phyloP scores from a whole-genome alignment of 129 eudicot species.

The Scalesia atractyloides region DNA sequence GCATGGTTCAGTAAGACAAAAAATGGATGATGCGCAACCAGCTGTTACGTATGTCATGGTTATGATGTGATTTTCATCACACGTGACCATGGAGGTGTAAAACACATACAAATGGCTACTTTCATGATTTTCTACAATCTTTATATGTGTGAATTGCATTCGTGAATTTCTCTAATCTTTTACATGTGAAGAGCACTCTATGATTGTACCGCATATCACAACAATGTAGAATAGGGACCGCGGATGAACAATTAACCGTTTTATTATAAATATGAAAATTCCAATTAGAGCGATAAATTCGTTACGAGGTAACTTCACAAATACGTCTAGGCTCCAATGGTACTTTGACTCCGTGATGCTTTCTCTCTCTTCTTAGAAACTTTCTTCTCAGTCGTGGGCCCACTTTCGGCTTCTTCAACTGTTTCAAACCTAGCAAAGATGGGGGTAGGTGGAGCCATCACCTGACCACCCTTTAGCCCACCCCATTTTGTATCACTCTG shows the following conservation, averaged over 20 bases:
- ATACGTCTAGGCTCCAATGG: slow-evolving; percentile 40
- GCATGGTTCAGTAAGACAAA: too few species aligned
- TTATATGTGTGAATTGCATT: background rate
- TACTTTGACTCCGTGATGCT: slow-evolving; percentile 34
- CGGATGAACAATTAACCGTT: background rate
- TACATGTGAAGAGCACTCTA: background rate
- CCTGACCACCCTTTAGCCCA: slow-evolving; percentile 76
- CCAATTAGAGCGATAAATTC: background rate
- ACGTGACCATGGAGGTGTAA: background rate
- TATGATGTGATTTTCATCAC: background rate
- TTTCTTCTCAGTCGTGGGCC: slow-evolving; percentile 43
- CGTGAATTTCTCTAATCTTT: too few species aligned
- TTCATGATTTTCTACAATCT: background rate
- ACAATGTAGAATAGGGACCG: slow-evolving; percentile 8
- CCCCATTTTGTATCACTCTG: slow-evolving; percentile 95
- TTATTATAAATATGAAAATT: background rate
- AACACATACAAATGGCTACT: too few species aligned
- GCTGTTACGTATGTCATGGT: background rate
- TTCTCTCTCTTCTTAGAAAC: slow-evolving; percentile 57
- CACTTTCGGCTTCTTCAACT: slow-evolving; percentile 33
- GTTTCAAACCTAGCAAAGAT: slow-evolving; percentile 74
- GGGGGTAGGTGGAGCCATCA: slow-evolving; percentile 79
- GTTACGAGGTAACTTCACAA: background rate
- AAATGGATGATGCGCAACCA: too few species aligned
- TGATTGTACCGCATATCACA: background rate